A percentile compares a stretch with the other conserved stretches of the same genome.
These are phyloP conservation scores for Hypholoma sublateritium DNA, from an alignment of 768 basidiomycete genomes.

Conservation along the genomic window DNA sequence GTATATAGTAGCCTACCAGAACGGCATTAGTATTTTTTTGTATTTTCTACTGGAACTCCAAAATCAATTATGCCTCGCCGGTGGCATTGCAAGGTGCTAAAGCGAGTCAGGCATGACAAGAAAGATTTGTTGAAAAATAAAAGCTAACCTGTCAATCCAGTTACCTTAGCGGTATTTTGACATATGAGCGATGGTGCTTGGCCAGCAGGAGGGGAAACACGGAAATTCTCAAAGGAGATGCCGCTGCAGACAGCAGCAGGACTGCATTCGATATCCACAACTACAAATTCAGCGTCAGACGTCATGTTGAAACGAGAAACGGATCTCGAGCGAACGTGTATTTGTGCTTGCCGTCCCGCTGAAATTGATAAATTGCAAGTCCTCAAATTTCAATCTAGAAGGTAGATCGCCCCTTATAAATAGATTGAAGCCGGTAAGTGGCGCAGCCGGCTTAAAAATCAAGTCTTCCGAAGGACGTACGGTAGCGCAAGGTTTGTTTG, in stretches of 20 bases:
- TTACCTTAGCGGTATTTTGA: constrained; percentile 41
- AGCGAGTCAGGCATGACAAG: background rate
- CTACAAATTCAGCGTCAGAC: constrained; percentile 17
- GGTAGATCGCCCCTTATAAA: constrained; percentile 44
- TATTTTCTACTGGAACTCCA: no score
- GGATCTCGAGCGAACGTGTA: constrained; percentile 27
- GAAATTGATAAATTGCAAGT: constrained; percentile 48
- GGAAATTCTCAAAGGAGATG: constrained; percentile 41
- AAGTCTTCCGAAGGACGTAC: constrained; percentile 21
- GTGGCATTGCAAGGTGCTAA: background rate
- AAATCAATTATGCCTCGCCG: background rate
- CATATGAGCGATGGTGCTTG: constrained; percentile 41
- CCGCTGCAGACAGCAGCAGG: constrained; percentile 44
- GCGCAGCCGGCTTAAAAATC: no score
- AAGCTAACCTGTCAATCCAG: constrained; percentile 33
- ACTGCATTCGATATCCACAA: constrained; percentile 43
- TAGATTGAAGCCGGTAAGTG: no score
- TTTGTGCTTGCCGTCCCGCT: constrained; percentile 44
- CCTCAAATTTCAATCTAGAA: constrained; percentile 45
- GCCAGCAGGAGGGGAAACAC: constrained; percentile 36
- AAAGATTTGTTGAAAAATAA: background rate
- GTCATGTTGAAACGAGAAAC: constrained; percentile 29
- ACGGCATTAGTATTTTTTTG: no score
- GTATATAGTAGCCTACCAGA: no score
- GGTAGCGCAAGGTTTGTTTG: constrained; percentile 53